These are phyloP conservation scores for Zelonia costaricensis DNA, from an alignment of 208 protist genomes.

Conservation along the genomic window DNA sequence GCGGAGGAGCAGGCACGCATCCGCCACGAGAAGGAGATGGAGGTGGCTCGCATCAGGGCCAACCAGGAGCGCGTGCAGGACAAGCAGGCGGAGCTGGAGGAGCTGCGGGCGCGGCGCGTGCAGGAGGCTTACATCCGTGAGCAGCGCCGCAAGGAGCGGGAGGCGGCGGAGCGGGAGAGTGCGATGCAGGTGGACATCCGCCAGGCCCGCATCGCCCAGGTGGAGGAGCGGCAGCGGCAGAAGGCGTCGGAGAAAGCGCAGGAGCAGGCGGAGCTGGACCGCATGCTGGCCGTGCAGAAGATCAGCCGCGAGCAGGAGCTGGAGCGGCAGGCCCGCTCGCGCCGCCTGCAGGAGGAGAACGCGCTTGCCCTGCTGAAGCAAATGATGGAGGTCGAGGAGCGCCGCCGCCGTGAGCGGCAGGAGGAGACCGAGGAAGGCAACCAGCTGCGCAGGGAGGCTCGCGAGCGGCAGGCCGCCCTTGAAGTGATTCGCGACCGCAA, in stretches of 20 bases:
- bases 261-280: slow-evolving; percentile 88
- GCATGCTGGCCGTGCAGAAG: slow-evolving; percentile 85
- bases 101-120: slow-evolving; percentile 87
- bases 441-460: slow-evolving; percentile 58
- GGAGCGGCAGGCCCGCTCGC: slow-evolving; percentile 51
- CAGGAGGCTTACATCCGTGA: slow-evolving; percentile 90
- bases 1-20: slow-evolving; percentile 86
- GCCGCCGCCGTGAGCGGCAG: slow-evolving; percentile 74
- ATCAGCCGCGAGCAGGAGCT: slow-evolving; percentile 77
- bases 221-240: slow-evolving; percentile 69
- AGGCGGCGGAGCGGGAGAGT: slow-evolving; percentile 55
- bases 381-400: slow-evolving; percentile 92
- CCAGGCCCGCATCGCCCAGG: slow-evolving; percentile 75
- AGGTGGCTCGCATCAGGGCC: slow-evolving; percentile 87
- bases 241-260: slow-evolving; percentile 57
- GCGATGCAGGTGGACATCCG: slow-evolving; percentile 79
- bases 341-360: slow-evolving; percentile 80
- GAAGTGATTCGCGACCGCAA: slow-evolving; percentile 89
- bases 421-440: slow-evolving; percentile 93
- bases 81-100: slow-evolving; percentile 92
- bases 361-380: slow-evolving; percentile 84
- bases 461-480: slow-evolving; percentile 82
- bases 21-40: slow-evolving; percentile 86
- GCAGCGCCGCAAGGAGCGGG: slow-evolving; percentile 76
- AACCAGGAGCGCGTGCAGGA: slow-evolving; percentile 91